A percentile compares a stretch with the other conserved stretches of the same genome.
Conservation (phyloP, 208 protist genomes). For the Phytomonas sp. region DNA sequence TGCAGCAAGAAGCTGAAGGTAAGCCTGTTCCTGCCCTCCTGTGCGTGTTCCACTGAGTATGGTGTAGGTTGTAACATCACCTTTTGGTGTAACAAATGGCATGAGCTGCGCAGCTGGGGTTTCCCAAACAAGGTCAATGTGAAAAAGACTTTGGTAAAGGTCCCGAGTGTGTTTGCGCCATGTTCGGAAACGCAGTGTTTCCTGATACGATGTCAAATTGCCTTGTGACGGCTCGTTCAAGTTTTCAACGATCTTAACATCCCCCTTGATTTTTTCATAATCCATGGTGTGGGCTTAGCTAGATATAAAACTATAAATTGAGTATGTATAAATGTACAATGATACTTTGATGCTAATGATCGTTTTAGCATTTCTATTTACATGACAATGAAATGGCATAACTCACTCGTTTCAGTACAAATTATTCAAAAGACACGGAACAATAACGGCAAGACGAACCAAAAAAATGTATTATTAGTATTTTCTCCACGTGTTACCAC, state of each 20-base stretch:
- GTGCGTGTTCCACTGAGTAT: slow-evolving; percentile 72
- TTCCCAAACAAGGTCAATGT: slow-evolving; percentile 87
- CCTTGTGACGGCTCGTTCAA: slow-evolving; percentile 8
- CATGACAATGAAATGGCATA: neutral
- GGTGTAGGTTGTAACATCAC: slow-evolving; percentile 53
- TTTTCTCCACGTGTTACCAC: slow-evolving; percentile 65
- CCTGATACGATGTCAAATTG: slow-evolving; percentile 42
- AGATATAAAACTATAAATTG: neutral
- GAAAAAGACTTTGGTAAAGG: slow-evolving; percentile 81
- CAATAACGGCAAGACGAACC: slow-evolving; percentile 7
- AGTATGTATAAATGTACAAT: slow-evolving; percentile 7
- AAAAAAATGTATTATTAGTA: slow-evolving; percentile 25
- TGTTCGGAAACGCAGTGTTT: slow-evolving; percentile 61
- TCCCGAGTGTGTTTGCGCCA: slow-evolving; percentile 86
- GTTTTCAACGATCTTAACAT: slow-evolving; percentile 4
- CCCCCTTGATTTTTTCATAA: neutral
- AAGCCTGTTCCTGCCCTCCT: slow-evolving; percentile 75
- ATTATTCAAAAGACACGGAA: neutral
- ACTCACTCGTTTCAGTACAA: neutral
- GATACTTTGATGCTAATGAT: neutral
- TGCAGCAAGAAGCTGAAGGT: slow-evolving; percentile 68
- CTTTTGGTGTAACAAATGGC: slow-evolving; percentile 66
- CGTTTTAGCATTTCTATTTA: neutral
- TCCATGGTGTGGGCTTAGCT: neutral
- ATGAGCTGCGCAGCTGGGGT: slow-evolving; percentile 68